Conservation (phyloP, 106 monocot genomes). For the Amphibolis antarctica region DNA sequence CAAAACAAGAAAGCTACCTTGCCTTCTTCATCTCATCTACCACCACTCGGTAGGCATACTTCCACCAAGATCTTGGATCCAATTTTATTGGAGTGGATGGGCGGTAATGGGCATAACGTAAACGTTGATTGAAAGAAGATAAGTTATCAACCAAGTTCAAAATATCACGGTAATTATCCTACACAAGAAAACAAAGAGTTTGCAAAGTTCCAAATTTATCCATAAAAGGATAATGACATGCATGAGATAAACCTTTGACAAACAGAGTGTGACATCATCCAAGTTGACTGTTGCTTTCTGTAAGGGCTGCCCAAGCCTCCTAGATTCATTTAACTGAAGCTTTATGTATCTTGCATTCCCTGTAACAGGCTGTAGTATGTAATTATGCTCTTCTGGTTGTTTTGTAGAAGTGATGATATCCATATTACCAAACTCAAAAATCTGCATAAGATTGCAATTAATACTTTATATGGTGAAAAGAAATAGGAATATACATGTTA, state of each 20-base stretch:
- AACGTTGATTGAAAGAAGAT: conserved; percentile 73
- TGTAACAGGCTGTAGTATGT: conserved; percentile 81
- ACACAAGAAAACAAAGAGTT: conserved; percentile 6
- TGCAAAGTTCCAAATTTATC: neutral
- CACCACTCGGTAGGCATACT: conserved; percentile 72
- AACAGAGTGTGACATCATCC: conserved; percentile 83
- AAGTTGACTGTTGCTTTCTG: conserved; percentile 73
- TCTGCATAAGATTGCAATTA: conserved; percentile 20
- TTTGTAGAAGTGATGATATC: conserved; percentile 15
- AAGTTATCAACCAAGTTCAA: conserved; percentile 92
- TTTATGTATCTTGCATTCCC: conserved; percentile 89
- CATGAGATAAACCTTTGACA: conserved; percentile 59
- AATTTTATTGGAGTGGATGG: conserved; percentile 48
- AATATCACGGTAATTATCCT: conserved; percentile 92
- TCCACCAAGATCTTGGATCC: conserved; percentile 90
- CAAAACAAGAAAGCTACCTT: conserved; percentile 37
- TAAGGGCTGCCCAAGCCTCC: conserved; percentile 48
- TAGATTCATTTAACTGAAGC: conserved; percentile 46
- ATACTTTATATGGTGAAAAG: neutral
- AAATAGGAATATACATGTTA: neutral
- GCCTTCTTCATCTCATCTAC: conserved; percentile 74
- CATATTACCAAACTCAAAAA: conserved; percentile 54
- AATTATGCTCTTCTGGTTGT: conserved; percentile 45
- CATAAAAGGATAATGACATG: neutral
- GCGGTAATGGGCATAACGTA: conserved; percentile 89